A percentile compares a stretch with the other conserved stretches of the same genome.
These are phyloP conservation scores for Aspergillus pseudotamarii DNA, from an alignment of 2,329 filamentous ascomycete species.

Conservation along the genomic window DNA sequence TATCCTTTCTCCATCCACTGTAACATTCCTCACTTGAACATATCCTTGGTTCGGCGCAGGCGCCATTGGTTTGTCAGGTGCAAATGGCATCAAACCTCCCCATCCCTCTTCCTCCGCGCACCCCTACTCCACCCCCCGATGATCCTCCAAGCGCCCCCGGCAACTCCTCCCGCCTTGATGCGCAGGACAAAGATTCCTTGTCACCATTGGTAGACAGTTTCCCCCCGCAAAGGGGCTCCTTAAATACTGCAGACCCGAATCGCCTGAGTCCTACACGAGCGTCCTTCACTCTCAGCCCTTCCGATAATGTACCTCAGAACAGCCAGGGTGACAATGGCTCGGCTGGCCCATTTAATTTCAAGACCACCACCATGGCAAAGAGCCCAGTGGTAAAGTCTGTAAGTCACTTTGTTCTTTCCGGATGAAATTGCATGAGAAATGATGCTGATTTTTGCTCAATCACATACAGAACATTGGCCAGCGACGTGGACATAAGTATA, in stretches of 20 bases:
- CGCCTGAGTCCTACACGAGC: conserved; percentile 38
- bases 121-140: conserved; percentile 66
- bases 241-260: conserved; percentile 25
- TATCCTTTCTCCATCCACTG: not conserved
- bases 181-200: conserved; percentile 50
- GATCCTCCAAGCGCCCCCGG: conserved; percentile 36
- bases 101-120: conserved; percentile 63
- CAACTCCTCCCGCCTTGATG: conserved; percentile 23
- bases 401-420: conserved; percentile 9
- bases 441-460: conserved; percentile 20
- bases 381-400: conserved; percentile 74
- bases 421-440: not conserved
- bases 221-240: conserved; percentile 26
- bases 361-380: conserved; percentile 76
- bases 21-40: not conserved
- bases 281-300: conserved; percentile 38
- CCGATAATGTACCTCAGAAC: conserved; percentile 32
- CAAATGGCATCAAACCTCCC: conserved; percentile 63
- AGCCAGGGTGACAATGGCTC: conserved; percentile 37
- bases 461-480: conserved; percentile 76
- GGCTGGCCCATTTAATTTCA: conserved; percentile 85
- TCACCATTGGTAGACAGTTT: conserved; percentile 50
- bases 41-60: conserved; percentile 4
- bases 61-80: conserved; percentile 1
- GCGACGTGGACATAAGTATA: conserved; percentile 94